Conservation (phyloP, 108 stramenopile species). For the Discostella pseudostelligera region DNA sequence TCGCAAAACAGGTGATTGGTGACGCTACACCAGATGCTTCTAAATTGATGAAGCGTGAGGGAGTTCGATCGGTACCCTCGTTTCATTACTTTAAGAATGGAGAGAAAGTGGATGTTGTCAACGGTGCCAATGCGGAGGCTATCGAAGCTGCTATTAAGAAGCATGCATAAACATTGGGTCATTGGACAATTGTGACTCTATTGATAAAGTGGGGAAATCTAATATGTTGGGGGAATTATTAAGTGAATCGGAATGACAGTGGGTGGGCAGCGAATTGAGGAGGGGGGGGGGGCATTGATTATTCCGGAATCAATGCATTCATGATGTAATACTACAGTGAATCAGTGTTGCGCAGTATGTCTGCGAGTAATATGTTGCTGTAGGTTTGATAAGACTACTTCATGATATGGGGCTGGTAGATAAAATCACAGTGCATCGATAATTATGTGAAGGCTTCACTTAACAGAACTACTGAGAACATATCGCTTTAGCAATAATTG, state of each 20-base stretch:
- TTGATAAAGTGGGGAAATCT: not conserved
- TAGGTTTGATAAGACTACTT: too few relatives aligned
- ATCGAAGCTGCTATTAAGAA: constrained; percentile 86
- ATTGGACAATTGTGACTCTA: too few relatives aligned
- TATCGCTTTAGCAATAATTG: too few relatives aligned
- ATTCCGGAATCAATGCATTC: not conserved
- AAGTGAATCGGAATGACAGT: not conserved
- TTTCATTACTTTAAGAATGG: constrained; percentile 88
- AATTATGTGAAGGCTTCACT: too few relatives aligned
- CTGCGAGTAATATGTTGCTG: too few relatives aligned
- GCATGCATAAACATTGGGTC: constrained; percentile 37
- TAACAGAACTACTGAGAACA: too few relatives aligned
- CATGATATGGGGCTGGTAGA: too few relatives aligned
- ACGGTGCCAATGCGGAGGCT: constrained; percentile 88
- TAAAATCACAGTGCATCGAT: too few relatives aligned
- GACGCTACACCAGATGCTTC: constrained; percentile 79
- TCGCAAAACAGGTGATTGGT: constrained; percentile 62
- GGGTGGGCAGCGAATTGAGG: too few relatives aligned
- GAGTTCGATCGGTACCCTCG: constrained; percentile 85
- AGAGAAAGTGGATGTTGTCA: constrained; percentile 87
- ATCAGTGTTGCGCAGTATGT: not conserved
- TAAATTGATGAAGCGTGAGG: constrained; percentile 87
- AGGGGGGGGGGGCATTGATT: not conserved
- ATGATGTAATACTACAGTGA: constrained; percentile 7
- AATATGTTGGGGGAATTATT: not conserved